phyloP scores from a whole-genome alignment of 352 stramenopile genomes.

The Phytophthora idaei region DNA sequence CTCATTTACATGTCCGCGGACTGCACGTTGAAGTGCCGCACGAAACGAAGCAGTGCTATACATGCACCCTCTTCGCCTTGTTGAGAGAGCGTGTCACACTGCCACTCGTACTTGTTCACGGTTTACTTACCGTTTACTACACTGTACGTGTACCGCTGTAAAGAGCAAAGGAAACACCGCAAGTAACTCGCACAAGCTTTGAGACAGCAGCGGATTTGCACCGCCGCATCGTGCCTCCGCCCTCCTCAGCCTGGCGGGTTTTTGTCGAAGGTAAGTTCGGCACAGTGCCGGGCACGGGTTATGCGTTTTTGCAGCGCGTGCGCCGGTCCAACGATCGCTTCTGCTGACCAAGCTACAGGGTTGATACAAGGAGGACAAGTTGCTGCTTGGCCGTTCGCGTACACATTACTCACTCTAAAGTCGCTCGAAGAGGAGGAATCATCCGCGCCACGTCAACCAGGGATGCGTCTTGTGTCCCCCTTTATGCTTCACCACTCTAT shows the following conservation, averaged over 20 bases:
- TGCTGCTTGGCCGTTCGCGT: constrained; percentile 31
- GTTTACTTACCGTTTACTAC: background rate
- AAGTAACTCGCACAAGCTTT: background rate
- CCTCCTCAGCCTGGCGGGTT: constrained; percentile 12
- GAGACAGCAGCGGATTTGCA: constrained; percentile 15
- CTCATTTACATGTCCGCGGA: background rate
- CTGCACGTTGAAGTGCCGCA: constrained; percentile 22
- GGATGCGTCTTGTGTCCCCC: constrained; percentile 21
- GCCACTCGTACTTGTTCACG: background rate
- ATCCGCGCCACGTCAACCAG: constrained; percentile 24
- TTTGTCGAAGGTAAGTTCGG: background rate
- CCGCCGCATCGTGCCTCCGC: constrained; percentile 11
- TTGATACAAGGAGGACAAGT: constrained; percentile 4
- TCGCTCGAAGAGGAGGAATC: constrained; percentile 15
- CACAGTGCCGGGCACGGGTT: no score
- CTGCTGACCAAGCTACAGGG: constrained; percentile 7
- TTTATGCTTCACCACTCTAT: constrained; percentile 16
- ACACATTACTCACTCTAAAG: constrained; percentile 30
- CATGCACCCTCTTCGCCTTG: background rate
- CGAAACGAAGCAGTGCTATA: constrained; percentile 10
- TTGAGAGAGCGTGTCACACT: constrained; percentile 16
- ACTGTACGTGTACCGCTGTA: background rate
- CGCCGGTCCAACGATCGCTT: constrained; percentile 17
- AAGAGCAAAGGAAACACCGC: background rate
- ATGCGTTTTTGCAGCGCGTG: constrained; percentile 3